A percentile compares a stretch with the other conserved stretches of the same genome.
Evolutionary conservation across 768 basidiomycete species (phyloP).

Genomic region (Imleria badia): DNA sequence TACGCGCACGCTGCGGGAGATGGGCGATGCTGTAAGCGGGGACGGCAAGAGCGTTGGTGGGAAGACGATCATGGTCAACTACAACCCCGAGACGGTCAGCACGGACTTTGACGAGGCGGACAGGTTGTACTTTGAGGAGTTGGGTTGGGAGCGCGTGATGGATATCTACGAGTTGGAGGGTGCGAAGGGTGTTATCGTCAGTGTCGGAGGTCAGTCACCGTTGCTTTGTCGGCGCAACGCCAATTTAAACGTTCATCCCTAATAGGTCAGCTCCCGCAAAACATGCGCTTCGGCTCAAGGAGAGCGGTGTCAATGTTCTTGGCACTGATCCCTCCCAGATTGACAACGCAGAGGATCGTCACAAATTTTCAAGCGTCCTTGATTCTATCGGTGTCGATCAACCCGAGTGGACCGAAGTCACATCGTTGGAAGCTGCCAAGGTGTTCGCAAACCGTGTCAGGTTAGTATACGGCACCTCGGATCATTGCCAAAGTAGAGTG

Average conservation of each 20-base stretch:
- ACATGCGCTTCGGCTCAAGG: constrained; percentile 92
- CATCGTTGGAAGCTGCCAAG: constrained; percentile 86
- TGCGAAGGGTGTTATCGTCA: constrained; percentile 92
- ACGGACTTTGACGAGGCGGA: constrained; percentile 99
- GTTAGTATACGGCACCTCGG: constrained; percentile 21
- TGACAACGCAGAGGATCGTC: constrained; percentile 96
- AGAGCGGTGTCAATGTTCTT: constrained; percentile 87
- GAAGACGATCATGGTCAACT: constrained; percentile 98
- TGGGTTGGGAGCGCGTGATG: constrained; percentile 98
- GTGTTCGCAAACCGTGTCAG: constrained; percentile 85
- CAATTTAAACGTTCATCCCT: neutral
- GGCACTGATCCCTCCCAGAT: constrained; percentile 96
- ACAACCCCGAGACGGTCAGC: constrained; percentile 99
- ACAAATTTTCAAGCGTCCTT: constrained; percentile 97
- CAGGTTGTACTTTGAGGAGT: constrained; percentile 96
- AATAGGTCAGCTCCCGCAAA: constrained; percentile 93
- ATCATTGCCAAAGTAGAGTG: neutral
- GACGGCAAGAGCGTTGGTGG: constrained; percentile 37
- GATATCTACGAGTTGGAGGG: constrained; percentile 98
- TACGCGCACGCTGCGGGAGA: constrained; percentile 85
- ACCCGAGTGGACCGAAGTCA: constrained; percentile 93
- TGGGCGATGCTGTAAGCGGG: constrained; percentile 48
- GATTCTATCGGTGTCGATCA: constrained; percentile 96
- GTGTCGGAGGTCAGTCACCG: constrained; percentile 78
- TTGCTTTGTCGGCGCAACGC: neutral